phyloP scores from a whole-genome alignment of 371 early-diverging fungal species.

The Furculomyces boomerangus region DNA sequence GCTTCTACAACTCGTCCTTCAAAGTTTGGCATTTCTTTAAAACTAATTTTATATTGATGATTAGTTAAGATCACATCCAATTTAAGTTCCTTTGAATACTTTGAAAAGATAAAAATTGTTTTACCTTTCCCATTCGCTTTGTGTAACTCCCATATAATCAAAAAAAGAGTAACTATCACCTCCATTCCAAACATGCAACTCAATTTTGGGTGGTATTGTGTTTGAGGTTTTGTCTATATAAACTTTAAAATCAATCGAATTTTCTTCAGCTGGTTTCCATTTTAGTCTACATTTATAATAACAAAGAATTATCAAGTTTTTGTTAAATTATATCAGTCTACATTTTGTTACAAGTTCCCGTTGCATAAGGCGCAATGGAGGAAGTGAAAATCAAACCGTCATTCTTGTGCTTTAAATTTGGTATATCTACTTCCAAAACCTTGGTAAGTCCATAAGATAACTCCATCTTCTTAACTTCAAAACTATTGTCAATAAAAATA shows the following conservation, averaged over 20 bases:
- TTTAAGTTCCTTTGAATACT: neutral
- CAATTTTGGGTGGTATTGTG: constrained; percentile 26
- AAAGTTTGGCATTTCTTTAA: constrained; percentile 9
- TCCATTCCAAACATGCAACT: constrained; percentile 39
- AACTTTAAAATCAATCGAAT: constrained; percentile 88
- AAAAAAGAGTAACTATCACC: constrained; percentile 29
- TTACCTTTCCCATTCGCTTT: constrained; percentile 33
- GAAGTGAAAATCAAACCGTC: constrained; percentile 98
- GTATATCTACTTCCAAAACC: constrained; percentile 49
- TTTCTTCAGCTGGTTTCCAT: constrained; percentile 98
- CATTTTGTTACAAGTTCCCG: constrained; percentile 79
- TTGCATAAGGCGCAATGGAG: constrained; percentile 53
- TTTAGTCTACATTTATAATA: constrained; percentile 64
- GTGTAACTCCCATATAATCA: constrained; percentile 36
- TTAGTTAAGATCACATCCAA: neutral
- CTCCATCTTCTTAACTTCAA: constrained; percentile 50
- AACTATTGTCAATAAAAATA: neutral
- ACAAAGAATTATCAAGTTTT: too few species aligned
- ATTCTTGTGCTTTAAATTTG: constrained; percentile 65
- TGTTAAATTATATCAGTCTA: neutral
- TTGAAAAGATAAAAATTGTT: neutral
- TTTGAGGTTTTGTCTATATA: constrained; percentile 17
- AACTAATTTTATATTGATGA: constrained; percentile 2
- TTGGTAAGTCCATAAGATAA: constrained; percentile 42
- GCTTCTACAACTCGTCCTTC: constrained; percentile 53